Evolutionary conservation across 2,329 filamentous ascomycete species (phyloP).

Genomic region (Pseudogymnoascus destructans): DNA sequence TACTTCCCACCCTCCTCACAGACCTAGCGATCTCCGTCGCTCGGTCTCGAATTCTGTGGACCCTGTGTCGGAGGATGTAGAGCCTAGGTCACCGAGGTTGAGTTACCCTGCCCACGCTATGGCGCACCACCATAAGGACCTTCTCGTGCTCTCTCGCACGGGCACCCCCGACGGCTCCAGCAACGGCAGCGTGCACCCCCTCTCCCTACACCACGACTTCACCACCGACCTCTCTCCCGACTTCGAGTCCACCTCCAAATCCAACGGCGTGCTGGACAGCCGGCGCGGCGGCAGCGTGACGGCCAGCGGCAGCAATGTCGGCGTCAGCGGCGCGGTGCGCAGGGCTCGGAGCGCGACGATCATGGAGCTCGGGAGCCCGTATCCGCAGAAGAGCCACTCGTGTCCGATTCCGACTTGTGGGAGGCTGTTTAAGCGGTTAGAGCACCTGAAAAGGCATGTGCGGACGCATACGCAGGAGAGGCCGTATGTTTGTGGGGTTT

Average conservation of each 20-base stretch:
- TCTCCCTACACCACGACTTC: slow-evolving; percentile 70
- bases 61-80: slow-evolving; percentile 67
- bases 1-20: slow-evolving; percentile 43
- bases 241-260: slow-evolving; percentile 21
- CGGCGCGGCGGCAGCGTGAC: slow-evolving; percentile 60
- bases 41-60: slow-evolving; percentile 83
- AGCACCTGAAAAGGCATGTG: slow-evolving; percentile 99
- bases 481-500: slow-evolving; percentile 93
- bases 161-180: slow-evolving; percentile 51
- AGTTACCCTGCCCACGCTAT: slow-evolving; percentile 55
- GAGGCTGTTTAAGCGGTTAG: slow-evolving; percentile 94
- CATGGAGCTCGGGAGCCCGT: slow-evolving; percentile 81
- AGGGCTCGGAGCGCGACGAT: slow-evolving; percentile 88
- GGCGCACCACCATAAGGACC: slow-evolving; percentile 60
- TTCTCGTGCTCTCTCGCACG: slow-evolving; percentile 74
- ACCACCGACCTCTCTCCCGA: slow-evolving; percentile 47
- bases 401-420: slow-evolving; percentile 98
- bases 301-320: slow-evolving; percentile 49
- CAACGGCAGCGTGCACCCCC: slow-evolving; percentile 14
- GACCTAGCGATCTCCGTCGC: slow-evolving; percentile 79
- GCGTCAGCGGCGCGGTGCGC: slow-evolving; percentile 65
- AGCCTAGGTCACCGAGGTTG: slow-evolving; percentile 64
- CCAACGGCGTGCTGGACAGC: slow-evolving; percentile 47
- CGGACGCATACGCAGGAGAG: slow-evolving; percentile 98
- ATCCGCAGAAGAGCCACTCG: slow-evolving; percentile 94